A percentile compares a stretch with the other conserved stretches of the same genome.
Evolutionary conservation across 2,329 filamentous ascomycete species (phyloP).

Genomic region (Talaromyces atroroseus): DNA sequence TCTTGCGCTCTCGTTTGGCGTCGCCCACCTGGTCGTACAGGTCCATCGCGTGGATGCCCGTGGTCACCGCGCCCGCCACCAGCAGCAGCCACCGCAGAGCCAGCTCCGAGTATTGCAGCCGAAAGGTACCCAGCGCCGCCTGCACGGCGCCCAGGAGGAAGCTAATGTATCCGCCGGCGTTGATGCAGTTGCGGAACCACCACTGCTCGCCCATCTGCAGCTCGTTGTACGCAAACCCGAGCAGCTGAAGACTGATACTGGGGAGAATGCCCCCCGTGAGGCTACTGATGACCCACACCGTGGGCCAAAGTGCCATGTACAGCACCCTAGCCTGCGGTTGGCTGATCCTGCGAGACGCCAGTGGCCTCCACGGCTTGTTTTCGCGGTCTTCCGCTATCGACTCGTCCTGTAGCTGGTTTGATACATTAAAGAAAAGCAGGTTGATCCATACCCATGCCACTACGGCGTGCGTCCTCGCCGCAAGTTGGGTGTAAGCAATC

Average conservation of each 20-base stretch:
- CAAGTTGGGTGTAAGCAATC: not conserved
- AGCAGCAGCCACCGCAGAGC: slow-evolving; percentile 13
- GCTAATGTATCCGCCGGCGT: slow-evolving; percentile 24
- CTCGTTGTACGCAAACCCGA: slow-evolving; percentile 18
- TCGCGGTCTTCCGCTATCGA: slow-evolving; percentile 34
- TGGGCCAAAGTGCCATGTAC: slow-evolving; percentile 5
- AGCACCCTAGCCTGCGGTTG: slow-evolving; percentile 14
- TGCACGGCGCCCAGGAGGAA: slow-evolving; percentile 26
- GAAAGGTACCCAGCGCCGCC: slow-evolving; percentile 14
- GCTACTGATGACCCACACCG: not conserved
- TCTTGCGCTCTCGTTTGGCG: slow-evolving; percentile 3
- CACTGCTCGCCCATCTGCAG: slow-evolving; percentile 21
- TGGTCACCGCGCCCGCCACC: slow-evolving; percentile 22
- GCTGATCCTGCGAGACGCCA: slow-evolving; percentile 23
- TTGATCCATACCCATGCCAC: slow-evolving; percentile 20
- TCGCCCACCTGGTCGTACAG: slow-evolving; percentile 33
- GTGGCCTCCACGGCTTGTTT: slow-evolving; percentile 38
- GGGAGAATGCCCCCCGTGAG: slow-evolving; percentile 13
- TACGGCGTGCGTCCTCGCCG: not conserved
- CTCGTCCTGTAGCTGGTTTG: slow-evolving; percentile 33
- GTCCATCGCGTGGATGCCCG: slow-evolving; percentile 36
- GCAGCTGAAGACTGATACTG: slow-evolving; percentile 7
- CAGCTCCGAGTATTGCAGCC: not conserved
- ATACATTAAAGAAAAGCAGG: slow-evolving; percentile 31
- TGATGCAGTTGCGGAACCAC: slow-evolving; percentile 28